phyloP scores from a whole-genome alignment of 805 yeast species.

The Candida qinlingensis region DNA sequence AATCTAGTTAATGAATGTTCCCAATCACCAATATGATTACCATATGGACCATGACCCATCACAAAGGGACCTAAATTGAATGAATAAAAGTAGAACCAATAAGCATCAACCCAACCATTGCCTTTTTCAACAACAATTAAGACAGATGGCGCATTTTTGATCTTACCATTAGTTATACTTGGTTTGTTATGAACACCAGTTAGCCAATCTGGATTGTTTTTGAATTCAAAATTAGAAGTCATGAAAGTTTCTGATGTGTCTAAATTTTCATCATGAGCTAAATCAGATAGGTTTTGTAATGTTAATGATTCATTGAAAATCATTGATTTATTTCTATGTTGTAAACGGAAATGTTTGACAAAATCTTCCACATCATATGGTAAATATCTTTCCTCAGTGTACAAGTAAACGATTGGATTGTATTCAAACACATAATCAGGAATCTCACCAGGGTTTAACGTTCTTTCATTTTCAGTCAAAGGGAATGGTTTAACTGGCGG shows the following conservation, averaged over 20 bases:
- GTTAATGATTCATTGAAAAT: conserved; percentile 29
- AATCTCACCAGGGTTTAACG: conserved; percentile 46
- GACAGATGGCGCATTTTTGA: conserved; percentile 73
- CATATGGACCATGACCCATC: conserved; percentile 97
- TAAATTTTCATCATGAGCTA: conserved; percentile 24
- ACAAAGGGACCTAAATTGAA: conserved; percentile 95
- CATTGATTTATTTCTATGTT: conserved; percentile 43
- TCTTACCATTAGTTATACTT: conserved; percentile 61
- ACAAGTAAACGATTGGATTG: conserved; percentile 78
- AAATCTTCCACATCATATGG: conserved; percentile 77
- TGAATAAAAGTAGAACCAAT: conserved; percentile 93
- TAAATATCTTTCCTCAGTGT: conserved; percentile 81
- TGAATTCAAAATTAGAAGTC: conserved; percentile 68
- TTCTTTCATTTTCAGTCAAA: conserved; percentile 26
- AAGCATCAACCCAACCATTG: conserved; percentile 91
- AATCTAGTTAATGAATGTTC: conserved; percentile 89
- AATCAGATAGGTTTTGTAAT: conserved; percentile 23
- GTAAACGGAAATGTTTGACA: conserved; percentile 60
- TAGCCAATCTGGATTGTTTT: conserved; percentile 76
- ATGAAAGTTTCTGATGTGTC: conserved; percentile 41
- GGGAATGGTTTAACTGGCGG: conserved; percentile 37
- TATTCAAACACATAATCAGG: conserved; percentile 60
- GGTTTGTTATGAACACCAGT: conserved; percentile 71
- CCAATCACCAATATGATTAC: conserved; percentile 98
- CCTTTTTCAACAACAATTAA: conserved; percentile 87